A percentile compares a stretch with the other conserved stretches of the same genome.
Evolutionary conservation across 2,329 filamentous ascomycete species (phyloP).

Genomic region (Ophiostoma novo-ulmi): DNA sequence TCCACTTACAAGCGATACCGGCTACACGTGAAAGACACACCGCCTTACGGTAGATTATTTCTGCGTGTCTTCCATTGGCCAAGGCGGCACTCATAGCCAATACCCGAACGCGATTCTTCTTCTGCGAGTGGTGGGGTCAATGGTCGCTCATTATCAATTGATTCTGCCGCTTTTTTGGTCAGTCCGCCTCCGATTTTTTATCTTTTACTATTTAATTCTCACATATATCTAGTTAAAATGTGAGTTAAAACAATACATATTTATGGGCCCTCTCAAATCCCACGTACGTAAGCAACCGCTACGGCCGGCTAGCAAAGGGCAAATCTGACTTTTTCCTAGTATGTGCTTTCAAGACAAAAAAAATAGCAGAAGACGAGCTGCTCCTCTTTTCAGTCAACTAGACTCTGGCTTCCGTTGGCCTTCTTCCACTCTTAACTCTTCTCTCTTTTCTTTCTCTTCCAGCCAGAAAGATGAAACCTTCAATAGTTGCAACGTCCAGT

Average conservation of each 20-base stretch:
- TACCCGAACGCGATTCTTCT: not conserved
- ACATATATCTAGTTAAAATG: not conserved
- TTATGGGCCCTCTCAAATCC: not conserved
- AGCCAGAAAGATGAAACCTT: constrained; percentile 15
- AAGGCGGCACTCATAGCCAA: not conserved
- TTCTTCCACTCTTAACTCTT: not conserved
- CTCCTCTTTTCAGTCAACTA: constrained; percentile 11
- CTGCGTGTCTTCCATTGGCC: not conserved
- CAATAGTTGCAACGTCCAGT: not conserved
- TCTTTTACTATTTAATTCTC: not conserved
- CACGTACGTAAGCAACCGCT: constrained; percentile 5
- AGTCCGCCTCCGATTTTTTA: constrained; percentile 5
- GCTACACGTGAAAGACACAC: not conserved
- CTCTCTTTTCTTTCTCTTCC: constrained; percentile 10
- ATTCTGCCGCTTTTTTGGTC: constrained; percentile 5
- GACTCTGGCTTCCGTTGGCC: not conserved
- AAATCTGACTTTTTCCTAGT: constrained; percentile 6
- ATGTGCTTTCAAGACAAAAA: not conserved
- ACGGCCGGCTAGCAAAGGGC: constrained; percentile 11
- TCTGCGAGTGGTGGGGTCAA: not conserved
- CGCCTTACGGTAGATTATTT: not conserved
- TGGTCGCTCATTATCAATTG: not conserved
- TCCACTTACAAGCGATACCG: constrained; percentile 10
- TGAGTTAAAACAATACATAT: not conserved
- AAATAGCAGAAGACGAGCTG: not conserved